Base-by-base conservation (phyloP, 2,329 filamentous ascomycete genomes). In the Fusarium cyanostomum region DNA sequence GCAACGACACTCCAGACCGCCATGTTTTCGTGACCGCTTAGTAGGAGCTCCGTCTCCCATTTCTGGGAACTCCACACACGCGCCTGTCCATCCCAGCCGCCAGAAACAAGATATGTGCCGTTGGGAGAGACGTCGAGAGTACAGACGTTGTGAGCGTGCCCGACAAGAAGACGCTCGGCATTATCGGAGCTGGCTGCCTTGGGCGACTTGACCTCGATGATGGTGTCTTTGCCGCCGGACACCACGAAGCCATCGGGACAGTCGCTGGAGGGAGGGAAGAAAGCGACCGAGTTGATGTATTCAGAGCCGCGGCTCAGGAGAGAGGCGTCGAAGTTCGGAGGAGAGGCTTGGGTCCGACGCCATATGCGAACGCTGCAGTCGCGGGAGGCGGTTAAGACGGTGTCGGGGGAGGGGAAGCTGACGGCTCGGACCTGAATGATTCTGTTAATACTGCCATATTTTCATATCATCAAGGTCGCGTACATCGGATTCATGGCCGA, bases 401-500 rank as follows among this genome's bases (percentile, higher is more conserved):
- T 82, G 64, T 90, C 86, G 59, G 90, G 80, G 46, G 85, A 84
- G 18, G 93, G 92, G 72, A 94, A 97, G 73, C 84, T 84, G 69
- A 97, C 90, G 64, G 88, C 91, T 70, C 94, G 92, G 70, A 99
- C 94, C 94, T 98, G 68, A 21, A 30, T 5, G 6, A 37, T 8
- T 51, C 18, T 45, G 62, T 72, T 43, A 73, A 59, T 34, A 46
- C 30, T 45, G 11, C 26, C 15, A 31, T 15, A 11, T 11, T 31
- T 26, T 10, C 13, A 18, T 8, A 24, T 39, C 6, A 15, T 26
- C 45, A 42, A 33, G 48, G 28, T 12, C 24, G 70, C 89, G 79
- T 84, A 97, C 95, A 87, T 99, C 95, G 76, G 95, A 90, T 77
- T 95, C 91, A 77, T 99, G 95, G 73, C 92, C 94, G 69, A 88